Conservation (phyloP, 257 asterid species). For the Gentiana straminea region DNA sequence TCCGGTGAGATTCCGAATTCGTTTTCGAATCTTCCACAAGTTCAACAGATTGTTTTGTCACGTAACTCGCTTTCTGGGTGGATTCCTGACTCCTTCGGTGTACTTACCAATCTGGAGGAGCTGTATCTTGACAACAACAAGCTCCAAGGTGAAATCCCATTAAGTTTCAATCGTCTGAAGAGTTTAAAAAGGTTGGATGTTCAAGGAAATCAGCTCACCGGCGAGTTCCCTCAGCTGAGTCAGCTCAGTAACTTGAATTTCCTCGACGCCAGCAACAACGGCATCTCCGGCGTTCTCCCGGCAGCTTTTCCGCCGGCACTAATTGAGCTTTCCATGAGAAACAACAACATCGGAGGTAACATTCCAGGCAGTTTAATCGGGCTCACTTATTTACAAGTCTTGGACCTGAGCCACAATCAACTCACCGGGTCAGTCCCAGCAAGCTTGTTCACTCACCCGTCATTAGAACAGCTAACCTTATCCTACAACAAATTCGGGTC, state of each 20-base stretch:
- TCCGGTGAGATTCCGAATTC: conserved; percentile 50
- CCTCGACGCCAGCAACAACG: conserved; percentile 67
- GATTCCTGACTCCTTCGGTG: conserved; percentile 41
- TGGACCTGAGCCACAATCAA: conserved; percentile 70
- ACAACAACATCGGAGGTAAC: conserved; percentile 42
- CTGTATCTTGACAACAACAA: conserved; percentile 47
- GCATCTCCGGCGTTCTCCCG: conserved; percentile 57
- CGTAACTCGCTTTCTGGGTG: conserved; percentile 46
- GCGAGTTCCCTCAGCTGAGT: conserved; percentile 47
- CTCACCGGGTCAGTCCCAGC: conserved; percentile 59
- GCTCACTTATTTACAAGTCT: conserved; percentile 33
- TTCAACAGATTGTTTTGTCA: conserved; percentile 43
- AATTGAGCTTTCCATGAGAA: conserved; percentile 37
- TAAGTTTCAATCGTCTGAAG: conserved; percentile 33
- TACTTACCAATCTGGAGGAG: conserved; percentile 39
- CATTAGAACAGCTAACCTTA: conserved; percentile 56
- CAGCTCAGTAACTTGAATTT: conserved; percentile 31
- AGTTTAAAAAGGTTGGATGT: conserved; percentile 58
- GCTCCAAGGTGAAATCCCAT: conserved; percentile 42
- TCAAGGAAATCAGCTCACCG: conserved; percentile 44
- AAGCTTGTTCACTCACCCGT: conserved; percentile 58
- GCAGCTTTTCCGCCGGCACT: conserved; percentile 38
- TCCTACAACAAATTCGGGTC: conserved; percentile 48
- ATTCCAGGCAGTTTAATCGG: conserved; percentile 27
- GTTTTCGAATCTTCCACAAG: conserved; percentile 27